phyloP scores from a whole-genome alignment of 495 filamentous ascomycete genomes.

The Durotheca rogersii region DNA sequence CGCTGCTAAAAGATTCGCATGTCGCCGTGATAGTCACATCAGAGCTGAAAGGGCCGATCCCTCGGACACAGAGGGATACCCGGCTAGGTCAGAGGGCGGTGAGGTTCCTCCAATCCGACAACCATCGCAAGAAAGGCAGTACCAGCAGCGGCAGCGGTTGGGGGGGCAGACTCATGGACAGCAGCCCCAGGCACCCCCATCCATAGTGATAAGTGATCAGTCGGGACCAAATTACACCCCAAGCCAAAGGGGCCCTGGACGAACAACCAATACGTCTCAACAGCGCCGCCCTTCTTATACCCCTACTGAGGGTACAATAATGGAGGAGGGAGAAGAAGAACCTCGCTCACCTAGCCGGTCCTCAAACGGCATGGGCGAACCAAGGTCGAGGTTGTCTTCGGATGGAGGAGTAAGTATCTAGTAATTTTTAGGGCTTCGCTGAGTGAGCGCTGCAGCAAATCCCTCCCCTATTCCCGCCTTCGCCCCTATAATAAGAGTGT shows the following conservation, averaged over 20 bases:
- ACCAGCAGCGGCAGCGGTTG: too few relatives aligned
- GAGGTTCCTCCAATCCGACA: neutral
- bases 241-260: too few relatives aligned
- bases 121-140: neutral
- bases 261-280: neutral
- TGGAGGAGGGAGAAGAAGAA: neutral
- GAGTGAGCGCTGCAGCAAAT: too few relatives aligned
- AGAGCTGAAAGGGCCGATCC: neutral
- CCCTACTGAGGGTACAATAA: too few relatives aligned
- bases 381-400: too few relatives aligned
- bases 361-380: neutral
- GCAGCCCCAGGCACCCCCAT: neutral
- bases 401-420: neutral
- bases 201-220: neutral
- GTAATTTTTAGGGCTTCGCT: too few relatives aligned
- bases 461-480: too few relatives aligned
- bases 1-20: neutral
- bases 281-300: too few relatives aligned
- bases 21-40: neutral
- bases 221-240: too few relatives aligned
- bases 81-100: conserved; percentile 1
- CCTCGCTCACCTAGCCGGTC: neutral
- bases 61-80: neutral
- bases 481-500: too few relatives aligned
- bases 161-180: neutral